Conservation (phyloP, 129 eudicot species). For the Pseudognaphalium luteoalbum region DNA sequence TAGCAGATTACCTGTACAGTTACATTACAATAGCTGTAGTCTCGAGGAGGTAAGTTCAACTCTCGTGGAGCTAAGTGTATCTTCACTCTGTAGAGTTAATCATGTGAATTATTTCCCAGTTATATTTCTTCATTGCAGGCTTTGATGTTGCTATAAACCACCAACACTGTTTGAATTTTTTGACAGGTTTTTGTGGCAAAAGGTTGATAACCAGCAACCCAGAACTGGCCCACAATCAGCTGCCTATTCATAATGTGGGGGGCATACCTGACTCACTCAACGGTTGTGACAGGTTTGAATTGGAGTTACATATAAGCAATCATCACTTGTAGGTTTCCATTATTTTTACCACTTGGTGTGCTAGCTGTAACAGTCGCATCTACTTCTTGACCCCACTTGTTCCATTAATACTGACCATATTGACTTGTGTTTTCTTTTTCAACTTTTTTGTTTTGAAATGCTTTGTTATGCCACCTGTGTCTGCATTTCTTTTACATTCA, state of each 20-base stretch:
- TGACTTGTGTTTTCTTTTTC: not conserved
- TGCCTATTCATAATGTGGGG: no score
- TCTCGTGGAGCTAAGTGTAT: not conserved
- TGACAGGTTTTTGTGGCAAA: not conserved
- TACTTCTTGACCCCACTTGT: constrained; percentile 12
- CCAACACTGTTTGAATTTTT: not conserved
- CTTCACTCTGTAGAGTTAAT: not conserved
- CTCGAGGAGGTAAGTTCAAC: not conserved
- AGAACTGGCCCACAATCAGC: no score
- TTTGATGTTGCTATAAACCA: constrained; percentile 1
- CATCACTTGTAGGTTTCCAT: not conserved
- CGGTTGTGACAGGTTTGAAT: not conserved
- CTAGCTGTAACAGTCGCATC: not conserved
- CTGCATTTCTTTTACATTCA: constrained; percentile 2
- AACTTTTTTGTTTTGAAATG: not conserved
- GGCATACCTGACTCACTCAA: no score
- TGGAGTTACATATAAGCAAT: not conserved
- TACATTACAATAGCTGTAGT: not conserved
- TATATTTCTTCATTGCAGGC: not conserved
- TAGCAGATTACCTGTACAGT: not conserved
- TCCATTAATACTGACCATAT: not conserved
- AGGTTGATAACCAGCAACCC: no score
- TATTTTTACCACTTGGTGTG: constrained; percentile 3
- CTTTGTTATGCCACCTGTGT: not conserved
- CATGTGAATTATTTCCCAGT: not conserved